Base-by-base conservation (phyloP, 208 protist species). In the Blastocrithidia nonstop region DNA sequence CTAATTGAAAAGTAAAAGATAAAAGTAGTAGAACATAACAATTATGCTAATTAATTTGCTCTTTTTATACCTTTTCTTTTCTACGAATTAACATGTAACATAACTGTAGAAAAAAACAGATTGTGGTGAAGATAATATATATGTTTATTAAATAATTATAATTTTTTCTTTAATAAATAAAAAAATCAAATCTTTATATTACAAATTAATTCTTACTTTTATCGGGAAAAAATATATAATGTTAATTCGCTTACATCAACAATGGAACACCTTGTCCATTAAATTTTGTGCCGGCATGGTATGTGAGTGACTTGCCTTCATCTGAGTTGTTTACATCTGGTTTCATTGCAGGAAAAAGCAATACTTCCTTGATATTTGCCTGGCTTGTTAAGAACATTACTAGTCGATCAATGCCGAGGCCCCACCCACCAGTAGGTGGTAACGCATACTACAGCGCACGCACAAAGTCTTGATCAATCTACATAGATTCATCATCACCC, bases 401-500 rank as follows among this genome's bases (percentile, higher is more conserved):
- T 23, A 99, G 71, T 25, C 98, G 78, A 73, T 99, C 98, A 43
- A 99, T 96, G 44, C 98, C 98, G 28, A 99, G 49, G 39, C 98
- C 98, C 94, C 96, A 99, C 6, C 98, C 98, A 22, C 81, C 97
- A 17, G 98, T 99, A 4, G 98, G 98, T 8, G 97, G 97, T 13
- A 99, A 69, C 22, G 94, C 98, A 58, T 99, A 96, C 82, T 99
- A 97, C 6, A 99, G 71, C 0, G 98, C 75, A 0, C 66, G 80
- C 51, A 94, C 64, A 66, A 99, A 99, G 28, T 54, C 73, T 61
- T 99, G 97, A 60, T 99, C 98, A 31, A 98, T 86, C 25, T 87
- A 54, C 81, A 97, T 95, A 0, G 97, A 96, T 61, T 99, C 97
- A 39, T 98, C 96, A 49, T 99, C 97, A 37, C 97, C 95, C 50